These are phyloP conservation scores for Naganishia kalamii DNA, from an alignment of 768 basidiomycete species.

Conservation along the genomic window DNA sequence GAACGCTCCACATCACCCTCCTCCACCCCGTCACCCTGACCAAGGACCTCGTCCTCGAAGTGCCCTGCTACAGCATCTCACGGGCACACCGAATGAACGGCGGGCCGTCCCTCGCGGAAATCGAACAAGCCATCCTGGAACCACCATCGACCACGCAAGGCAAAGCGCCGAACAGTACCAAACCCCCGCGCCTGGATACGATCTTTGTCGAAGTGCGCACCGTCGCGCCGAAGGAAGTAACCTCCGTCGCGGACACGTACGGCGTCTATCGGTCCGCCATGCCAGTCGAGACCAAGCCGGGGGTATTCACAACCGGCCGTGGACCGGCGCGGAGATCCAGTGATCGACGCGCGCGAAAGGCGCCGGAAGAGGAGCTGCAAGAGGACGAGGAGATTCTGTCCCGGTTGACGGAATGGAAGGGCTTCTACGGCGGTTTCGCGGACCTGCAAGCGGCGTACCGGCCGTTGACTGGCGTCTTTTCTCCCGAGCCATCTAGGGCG, in stretches of 20 bases:
- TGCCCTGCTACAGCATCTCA: slow-evolving; percentile 23
- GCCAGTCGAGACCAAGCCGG: slow-evolving; percentile 8
- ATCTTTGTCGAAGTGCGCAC: background rate
- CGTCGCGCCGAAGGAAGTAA: background rate
- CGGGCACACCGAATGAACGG: slow-evolving; percentile 16
- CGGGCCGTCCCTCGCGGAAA: slow-evolving; percentile 26
- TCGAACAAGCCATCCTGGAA: slow-evolving; percentile 21
- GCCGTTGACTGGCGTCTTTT: background rate
- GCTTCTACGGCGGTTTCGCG: slow-evolving; percentile 38
- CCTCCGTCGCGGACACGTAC: background rate
- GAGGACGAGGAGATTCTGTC: slow-evolving; percentile 31
- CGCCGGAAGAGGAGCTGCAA: slow-evolving; percentile 19
- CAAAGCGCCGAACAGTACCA: background rate
- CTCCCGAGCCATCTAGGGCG: background rate
- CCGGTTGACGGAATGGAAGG: slow-evolving; percentile 26
- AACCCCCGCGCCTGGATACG: background rate
- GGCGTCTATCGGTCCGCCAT: slow-evolving; percentile 10
- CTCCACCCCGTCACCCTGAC: slow-evolving; percentile 24
- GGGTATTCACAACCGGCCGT: background rate
- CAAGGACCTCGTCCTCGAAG: slow-evolving; percentile 22
- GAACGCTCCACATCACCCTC: slow-evolving; percentile 27
- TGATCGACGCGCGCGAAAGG: background rate
- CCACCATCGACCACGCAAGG: background rate
- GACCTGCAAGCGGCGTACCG: slow-evolving; percentile 20
- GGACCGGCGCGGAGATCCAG: background rate